These are phyloP conservation scores for Trichoderma oligosporum DNA, from an alignment of 2,329 filamentous ascomycete genomes.

Conservation along the genomic window DNA sequence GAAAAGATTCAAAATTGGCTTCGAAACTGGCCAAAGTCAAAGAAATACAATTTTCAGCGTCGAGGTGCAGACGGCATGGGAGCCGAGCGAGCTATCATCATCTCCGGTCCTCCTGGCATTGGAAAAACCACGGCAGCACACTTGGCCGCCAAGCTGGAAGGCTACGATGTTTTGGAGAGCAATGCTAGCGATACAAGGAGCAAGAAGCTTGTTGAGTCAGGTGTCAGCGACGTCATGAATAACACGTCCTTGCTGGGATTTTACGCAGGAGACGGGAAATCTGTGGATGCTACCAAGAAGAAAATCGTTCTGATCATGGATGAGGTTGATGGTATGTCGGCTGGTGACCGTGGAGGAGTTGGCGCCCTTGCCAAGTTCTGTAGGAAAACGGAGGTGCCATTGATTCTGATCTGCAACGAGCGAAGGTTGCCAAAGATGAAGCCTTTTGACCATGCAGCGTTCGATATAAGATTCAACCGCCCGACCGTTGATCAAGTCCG, in stretches of 20 bases:
- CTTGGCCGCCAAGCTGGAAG: constrained; percentile 85
- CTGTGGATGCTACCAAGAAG: constrained; percentile 76
- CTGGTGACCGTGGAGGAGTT: constrained; percentile 91
- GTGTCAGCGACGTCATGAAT: constrained; percentile 84
- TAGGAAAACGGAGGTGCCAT: constrained; percentile 89
- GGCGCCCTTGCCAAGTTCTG: constrained; percentile 91
- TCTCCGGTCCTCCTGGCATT: constrained; percentile 92
- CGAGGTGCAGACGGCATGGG: constrained; percentile 82
- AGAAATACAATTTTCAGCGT: constrained; percentile 76
- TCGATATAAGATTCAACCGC: constrained; percentile 80
- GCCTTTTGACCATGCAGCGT: constrained; percentile 84
- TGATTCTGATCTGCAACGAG: constrained; percentile 98
- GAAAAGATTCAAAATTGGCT: constrained; percentile 90
- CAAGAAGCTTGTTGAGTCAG: constrained; percentile 89
- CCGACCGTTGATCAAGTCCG: constrained; percentile 89
- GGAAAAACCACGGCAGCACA: constrained; percentile 97
- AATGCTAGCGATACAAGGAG: constrained; percentile 95
- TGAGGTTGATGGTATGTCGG: constrained; percentile 98
- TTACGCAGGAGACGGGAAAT: constrained; percentile 79
- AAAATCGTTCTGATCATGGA: constrained; percentile 98
- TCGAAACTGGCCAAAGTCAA: constrained; percentile 71
- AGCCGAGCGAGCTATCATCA: constrained; percentile 80
- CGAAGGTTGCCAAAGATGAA: constrained; percentile 94
- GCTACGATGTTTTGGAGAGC: constrained; percentile 89
- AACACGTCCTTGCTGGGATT: constrained; percentile 90